A percentile compares a stretch with the other conserved stretches of the same genome.
phyloP scores from a whole-genome alignment of 768 basidiomycete genomes.

The Obba rivulosa region DNA sequence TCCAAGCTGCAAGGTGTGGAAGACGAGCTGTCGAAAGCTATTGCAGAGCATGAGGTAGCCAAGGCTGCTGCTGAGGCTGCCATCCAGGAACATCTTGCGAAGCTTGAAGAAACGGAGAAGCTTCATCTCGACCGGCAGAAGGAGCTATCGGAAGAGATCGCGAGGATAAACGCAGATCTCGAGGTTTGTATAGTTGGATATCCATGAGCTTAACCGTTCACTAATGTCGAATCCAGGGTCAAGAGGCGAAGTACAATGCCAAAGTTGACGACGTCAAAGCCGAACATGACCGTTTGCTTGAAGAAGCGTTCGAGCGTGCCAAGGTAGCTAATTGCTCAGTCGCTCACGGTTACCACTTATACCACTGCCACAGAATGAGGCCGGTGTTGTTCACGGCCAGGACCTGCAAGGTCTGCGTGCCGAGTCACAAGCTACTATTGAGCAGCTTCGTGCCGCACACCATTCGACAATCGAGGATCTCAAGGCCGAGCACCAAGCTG shows the following conservation, averaged over 20 bases:
- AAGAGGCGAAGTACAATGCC: constrained; percentile 62
- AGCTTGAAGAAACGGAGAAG: constrained; percentile 50
- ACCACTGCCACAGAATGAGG: constrained; percentile 48
- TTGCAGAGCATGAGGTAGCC: constrained; percentile 44
- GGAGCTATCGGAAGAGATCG: constrained; percentile 50
- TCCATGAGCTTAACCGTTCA: constrained; percentile 1
- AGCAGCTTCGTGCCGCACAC: constrained; percentile 64
- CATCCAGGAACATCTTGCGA: constrained; percentile 40
- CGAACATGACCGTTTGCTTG: constrained; percentile 56
- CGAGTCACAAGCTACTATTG: constrained; percentile 58
- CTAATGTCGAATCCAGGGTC: constrained; percentile 37
- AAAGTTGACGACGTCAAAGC: constrained; percentile 62
- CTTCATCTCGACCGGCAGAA: constrained; percentile 43
- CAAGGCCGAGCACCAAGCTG: constrained; percentile 57
- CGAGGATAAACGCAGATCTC: constrained; percentile 53
- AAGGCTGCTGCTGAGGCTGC: constrained; percentile 39
- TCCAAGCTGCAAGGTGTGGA: constrained; percentile 42
- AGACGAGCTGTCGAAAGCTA: constrained; percentile 39
- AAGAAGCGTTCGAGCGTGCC: constrained; percentile 71
- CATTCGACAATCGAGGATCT: constrained; percentile 54
- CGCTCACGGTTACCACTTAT: neutral
- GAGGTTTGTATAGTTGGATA: constrained; percentile 41
- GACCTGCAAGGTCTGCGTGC: constrained; percentile 70
- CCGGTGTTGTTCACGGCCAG: constrained; percentile 58
- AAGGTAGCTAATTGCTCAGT: constrained; percentile 45